A percentile compares a stretch with the other conserved stretches of the same genome.
These are phyloP conservation scores for Dactylellina haptotyla DNA, from an alignment of 2,329 filamentous ascomycete genomes.

Conservation along the genomic window DNA sequence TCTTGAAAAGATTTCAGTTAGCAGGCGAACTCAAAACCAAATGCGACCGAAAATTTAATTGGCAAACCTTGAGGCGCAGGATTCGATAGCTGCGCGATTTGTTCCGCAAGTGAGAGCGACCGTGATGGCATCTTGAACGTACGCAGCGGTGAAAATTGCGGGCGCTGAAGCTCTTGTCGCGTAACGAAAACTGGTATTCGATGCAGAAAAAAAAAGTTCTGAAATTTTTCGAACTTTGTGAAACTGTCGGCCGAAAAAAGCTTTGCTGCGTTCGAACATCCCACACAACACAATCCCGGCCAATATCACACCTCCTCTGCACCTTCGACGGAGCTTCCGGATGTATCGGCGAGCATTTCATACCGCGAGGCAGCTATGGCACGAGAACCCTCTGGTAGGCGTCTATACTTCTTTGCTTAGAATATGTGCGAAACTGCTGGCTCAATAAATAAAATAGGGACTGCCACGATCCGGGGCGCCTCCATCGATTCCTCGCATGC, in stretches of 20 bases:
- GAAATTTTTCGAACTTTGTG: slow-evolving; percentile 50
- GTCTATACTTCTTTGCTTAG: neutral
- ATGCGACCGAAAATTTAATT: slow-evolving; percentile 34
- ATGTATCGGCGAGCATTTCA: slow-evolving; percentile 60
- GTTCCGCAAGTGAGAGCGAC: slow-evolving; percentile 56
- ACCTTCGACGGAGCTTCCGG: slow-evolving; percentile 5
- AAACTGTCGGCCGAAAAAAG: slow-evolving; percentile 54
- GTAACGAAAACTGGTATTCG: neutral
- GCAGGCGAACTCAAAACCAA: slow-evolving; percentile 28
- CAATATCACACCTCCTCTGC: neutral
- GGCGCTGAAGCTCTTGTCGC: slow-evolving; percentile 12
- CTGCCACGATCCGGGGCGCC: slow-evolving; percentile 78
- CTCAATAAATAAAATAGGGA: slow-evolving; percentile 68
- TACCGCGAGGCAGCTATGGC: slow-evolving; percentile 48
- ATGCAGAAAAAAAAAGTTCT: slow-evolving; percentile 16
- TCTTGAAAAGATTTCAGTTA: slow-evolving; percentile 58
- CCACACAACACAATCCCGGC: slow-evolving; percentile 46
- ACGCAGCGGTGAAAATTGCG: slow-evolving; percentile 4
- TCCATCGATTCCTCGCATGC: slow-evolving; percentile 76
- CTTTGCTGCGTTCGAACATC: slow-evolving; percentile 30
- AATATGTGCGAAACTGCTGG: neutral
- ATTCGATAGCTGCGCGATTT: slow-evolving; percentile 57
- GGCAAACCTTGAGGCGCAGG: slow-evolving; percentile 56
- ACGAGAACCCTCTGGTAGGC: slow-evolving; percentile 49
- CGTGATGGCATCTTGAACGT: slow-evolving; percentile 41